Base-by-base conservation (phyloP, 73 alveolate species). In the Paramecium caudatum region DNA sequence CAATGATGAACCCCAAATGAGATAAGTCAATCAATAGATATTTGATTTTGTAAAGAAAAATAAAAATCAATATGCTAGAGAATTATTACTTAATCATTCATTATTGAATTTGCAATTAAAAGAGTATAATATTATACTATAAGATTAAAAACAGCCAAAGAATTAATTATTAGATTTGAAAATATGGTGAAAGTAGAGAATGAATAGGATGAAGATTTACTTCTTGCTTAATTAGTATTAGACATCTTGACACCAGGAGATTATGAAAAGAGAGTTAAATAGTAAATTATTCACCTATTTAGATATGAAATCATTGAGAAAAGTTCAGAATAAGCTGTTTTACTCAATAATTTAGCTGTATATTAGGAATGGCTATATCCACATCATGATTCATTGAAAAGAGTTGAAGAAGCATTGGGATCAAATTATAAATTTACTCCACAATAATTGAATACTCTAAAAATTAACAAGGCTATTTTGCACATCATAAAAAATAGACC, bases 331-430 rank as follows among this genome's bases (percentile, higher is more conserved):
- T 74, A 74, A 45, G 69, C 88, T n/a, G 68, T 74, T 5, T 1
- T 74, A 16, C 32, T 74, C 3, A 74, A 74, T 74, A 74, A 74
- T 21, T 74, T 74, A 13, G 88, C 65, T 21, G 62, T 37, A 0
- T 74, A 34, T 45, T 43, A 74, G 32, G 88, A 74, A 15, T 23
- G 17, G 17, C 17, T 21, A 7, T 27, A 86, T 47, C 47, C 62
- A 63, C 84, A 86, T 43, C 90, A 78, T 63, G 93, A 86, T 23
- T 61, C 93, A 41, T 45, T 86, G 12, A 86, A 86, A 78, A 45
- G 62, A 15, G 68, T 86, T 21, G 93, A 86, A 62, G 87, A 86
- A 63, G 93, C 93, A 15, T 47, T 86, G 4, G n/a, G 47, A 13
- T 49, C 47, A 47, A 48, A 86, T 62, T 86, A 41, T 78, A 86